Evolutionary conservation across 2,329 filamentous ascomycete species (phyloP).

Genomic region (Exophiala sideris): DNA sequence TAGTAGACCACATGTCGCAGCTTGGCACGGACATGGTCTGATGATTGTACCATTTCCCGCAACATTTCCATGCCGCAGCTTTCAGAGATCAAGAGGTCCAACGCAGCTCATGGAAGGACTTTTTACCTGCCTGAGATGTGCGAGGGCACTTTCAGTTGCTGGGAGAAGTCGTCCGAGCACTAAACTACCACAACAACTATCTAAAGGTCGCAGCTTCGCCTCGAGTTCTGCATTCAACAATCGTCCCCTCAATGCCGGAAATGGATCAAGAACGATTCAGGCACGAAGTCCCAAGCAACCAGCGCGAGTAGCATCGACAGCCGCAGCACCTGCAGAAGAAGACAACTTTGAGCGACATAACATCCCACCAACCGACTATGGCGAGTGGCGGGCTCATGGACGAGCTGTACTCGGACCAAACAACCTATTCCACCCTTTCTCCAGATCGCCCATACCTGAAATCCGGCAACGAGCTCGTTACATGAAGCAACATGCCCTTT

Average conservation of each 20-base stretch:
- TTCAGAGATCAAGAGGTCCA: not conserved
- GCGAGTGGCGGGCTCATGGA: constrained; percentile 27
- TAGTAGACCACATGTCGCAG: no score
- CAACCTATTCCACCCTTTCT: constrained; percentile 91
- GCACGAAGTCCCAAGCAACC: constrained; percentile 10
- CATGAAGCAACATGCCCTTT: constrained; percentile 90
- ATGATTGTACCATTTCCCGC: not conserved
- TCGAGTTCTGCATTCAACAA: constrained; percentile 16
- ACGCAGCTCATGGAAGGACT: constrained; percentile 16
- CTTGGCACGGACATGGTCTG: not conserved
- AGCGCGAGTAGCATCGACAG: constrained; percentile 18
- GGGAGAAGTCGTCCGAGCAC: constrained; percentile 6
- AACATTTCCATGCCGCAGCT: not conserved
- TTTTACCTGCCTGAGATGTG: constrained; percentile 25
- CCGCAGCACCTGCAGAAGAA: constrained; percentile 17
- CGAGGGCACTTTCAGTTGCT: constrained; percentile 18
- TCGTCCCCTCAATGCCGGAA: constrained; percentile 7
- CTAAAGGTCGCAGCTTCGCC: constrained; percentile 16
- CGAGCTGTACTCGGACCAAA: constrained; percentile 60
- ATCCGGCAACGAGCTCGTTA: constrained; percentile 85
- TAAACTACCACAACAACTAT: constrained; percentile 7
- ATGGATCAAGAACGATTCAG: constrained; percentile 4
- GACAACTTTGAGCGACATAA: constrained; percentile 27
- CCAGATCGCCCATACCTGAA: constrained; percentile 79
- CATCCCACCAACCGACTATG: constrained; percentile 25